Evolutionary conservation across 1,139 yeast genomes (phyloP).

Genomic region (Protomyces pachydermus): DNA sequence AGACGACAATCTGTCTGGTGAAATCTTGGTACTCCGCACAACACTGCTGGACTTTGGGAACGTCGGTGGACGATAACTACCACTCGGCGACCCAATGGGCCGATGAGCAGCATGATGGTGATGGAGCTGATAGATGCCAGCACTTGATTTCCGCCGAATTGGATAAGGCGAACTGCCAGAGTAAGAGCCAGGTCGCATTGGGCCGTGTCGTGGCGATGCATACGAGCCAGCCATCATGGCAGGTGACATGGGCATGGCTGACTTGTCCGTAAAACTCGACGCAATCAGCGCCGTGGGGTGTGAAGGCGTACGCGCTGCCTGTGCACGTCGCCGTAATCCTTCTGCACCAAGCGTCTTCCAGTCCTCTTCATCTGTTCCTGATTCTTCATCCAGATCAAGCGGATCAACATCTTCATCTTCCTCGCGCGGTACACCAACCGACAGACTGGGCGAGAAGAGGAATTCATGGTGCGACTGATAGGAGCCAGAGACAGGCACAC

Average conservation of each 20-base stretch:
- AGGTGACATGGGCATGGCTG: slow-evolving; percentile 8
- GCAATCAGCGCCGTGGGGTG: neutral
- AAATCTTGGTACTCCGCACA: slow-evolving; percentile 11
- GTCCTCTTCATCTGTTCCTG: slow-evolving; percentile 88
- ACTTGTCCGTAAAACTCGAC: slow-evolving; percentile 1
- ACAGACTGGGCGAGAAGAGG: slow-evolving; percentile 19
- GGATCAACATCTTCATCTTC: slow-evolving; percentile 31
- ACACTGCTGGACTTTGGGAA: slow-evolving; percentile 15
- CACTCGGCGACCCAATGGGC: neutral
- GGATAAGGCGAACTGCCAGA: slow-evolving; percentile 12
- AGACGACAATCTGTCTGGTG: slow-evolving; percentile 1
- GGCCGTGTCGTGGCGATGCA: neutral
- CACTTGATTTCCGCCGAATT: slow-evolving; percentile 17
- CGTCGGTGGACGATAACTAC: neutral
- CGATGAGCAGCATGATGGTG: neutral
- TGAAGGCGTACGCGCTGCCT: slow-evolving; percentile 2
- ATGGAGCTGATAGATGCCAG: slow-evolving; percentile 11
- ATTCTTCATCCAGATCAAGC: slow-evolving; percentile 31
- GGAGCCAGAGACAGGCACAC: slow-evolving; percentile 5
- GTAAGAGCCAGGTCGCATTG: neutral
- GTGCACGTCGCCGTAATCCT: slow-evolving; percentile 36
- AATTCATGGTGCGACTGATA: slow-evolving; percentile 18
- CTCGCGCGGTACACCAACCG: slow-evolving; percentile 15
- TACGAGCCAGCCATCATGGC: neutral
- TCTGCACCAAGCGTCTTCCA: slow-evolving; percentile 87